These are phyloP conservation scores for Dipsacomyces acuminosporus DNA, from an alignment of 371 early-diverging fungal genomes.

Conservation along the genomic window DNA sequence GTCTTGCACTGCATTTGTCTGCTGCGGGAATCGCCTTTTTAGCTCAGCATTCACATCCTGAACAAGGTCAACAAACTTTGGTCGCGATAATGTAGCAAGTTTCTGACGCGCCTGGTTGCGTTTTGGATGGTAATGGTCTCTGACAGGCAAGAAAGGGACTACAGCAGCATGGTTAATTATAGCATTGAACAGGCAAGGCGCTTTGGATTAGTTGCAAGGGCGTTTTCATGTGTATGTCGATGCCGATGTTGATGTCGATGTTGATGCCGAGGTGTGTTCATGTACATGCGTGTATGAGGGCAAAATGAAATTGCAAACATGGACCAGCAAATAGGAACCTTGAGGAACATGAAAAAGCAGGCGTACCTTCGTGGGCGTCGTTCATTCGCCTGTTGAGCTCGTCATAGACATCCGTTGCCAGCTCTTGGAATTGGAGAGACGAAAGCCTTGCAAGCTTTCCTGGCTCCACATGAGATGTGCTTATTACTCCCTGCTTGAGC, in stretches of 20 bases:
- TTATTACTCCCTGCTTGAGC: constrained; percentile 28
- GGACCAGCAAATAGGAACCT: no score
- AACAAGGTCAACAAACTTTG: constrained; percentile 86
- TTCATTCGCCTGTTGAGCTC: constrained; percentile 74
- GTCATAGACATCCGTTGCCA: constrained; percentile 94
- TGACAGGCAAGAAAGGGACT: constrained; percentile 83
- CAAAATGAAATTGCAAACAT: no score
- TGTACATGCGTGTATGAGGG: no score
- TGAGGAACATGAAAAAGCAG: background rate
- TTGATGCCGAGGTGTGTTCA: no score
- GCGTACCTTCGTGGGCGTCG: constrained; percentile 59
- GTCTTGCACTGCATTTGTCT: constrained; percentile 1
- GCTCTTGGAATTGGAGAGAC: constrained; percentile 84
- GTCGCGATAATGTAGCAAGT: constrained; percentile 79
- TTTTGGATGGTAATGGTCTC: constrained; percentile 86
- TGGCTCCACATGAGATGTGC: constrained; percentile 55
- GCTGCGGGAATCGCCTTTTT: constrained; percentile 62
- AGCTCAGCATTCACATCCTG: constrained; percentile 88
- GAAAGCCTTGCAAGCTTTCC: constrained; percentile 81
- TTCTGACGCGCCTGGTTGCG: constrained; percentile 97
- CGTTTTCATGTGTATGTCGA: no score
- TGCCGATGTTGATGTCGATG: no score
- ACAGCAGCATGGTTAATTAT: background rate
- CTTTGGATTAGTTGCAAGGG: no score
- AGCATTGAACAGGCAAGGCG: no score